Percentiles rank a stretch among this genome's conserved stretches.
phyloP scores from a whole-genome alignment of 768 basidiomycete species.

The Gymnopilus dilepis region DNA sequence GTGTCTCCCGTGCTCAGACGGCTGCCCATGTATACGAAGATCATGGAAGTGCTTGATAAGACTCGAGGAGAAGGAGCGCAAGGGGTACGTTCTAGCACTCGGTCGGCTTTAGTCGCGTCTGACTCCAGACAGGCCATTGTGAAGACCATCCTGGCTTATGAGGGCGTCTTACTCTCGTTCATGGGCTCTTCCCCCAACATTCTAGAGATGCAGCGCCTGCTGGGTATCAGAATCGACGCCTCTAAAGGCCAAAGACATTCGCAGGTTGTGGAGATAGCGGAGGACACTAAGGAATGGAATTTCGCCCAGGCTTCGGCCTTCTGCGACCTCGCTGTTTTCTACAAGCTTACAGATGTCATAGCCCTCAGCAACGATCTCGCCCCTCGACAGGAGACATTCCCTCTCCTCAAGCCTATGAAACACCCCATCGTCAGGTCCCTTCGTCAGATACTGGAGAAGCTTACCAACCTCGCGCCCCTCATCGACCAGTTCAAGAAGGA shows the following conservation, averaged over 20 bases:
- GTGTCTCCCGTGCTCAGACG: no score
- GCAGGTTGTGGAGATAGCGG: background rate
- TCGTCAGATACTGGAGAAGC: background rate
- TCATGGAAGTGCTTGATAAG: no score
- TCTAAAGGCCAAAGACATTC: background rate
- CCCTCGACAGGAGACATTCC: background rate
- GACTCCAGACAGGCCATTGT: background rate
- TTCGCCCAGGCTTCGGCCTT: conserved; percentile 1
- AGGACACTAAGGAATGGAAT: background rate
- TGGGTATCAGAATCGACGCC: background rate
- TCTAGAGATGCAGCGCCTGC: background rate
- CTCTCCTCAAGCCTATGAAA: background rate
- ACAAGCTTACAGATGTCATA: conserved; percentile 7
- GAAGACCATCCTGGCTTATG: background rate
- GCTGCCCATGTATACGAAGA: no score
- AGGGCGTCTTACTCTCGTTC: background rate
- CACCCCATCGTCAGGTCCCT: background rate
- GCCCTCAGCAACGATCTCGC: background rate
- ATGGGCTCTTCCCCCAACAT: background rate
- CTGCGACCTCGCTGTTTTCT: background rate
- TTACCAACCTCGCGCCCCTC: background rate
- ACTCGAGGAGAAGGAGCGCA: no score
- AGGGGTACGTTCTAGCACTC: no score
- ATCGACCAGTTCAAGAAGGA: background rate
- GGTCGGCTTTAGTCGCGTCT: no score